These are phyloP conservation scores for Eragrostis nindensis DNA, from an alignment of 176 grass and related monocot genomes.

Conservation along the genomic window DNA sequence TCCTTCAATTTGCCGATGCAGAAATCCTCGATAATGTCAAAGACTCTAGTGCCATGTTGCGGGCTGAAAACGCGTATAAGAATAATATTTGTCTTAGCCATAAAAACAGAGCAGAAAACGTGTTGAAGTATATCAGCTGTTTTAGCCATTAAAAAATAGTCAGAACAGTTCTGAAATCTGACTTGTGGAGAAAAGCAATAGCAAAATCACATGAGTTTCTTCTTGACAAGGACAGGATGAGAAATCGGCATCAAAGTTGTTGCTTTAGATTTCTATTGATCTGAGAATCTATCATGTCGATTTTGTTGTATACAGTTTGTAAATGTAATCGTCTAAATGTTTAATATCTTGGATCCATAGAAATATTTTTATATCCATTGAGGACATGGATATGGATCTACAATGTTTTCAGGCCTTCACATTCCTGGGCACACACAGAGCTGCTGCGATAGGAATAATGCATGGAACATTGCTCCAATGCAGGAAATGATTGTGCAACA, in stretches of 20 bases:
- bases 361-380: background rate
- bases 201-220: background rate
- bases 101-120: background rate
- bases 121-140: background rate
- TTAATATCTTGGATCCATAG: background rate
- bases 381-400: conserved; percentile 22
- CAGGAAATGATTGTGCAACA: background rate
- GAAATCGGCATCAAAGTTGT: background rate
- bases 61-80: conserved; percentile 61
- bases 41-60: conserved; percentile 79
- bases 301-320: conserved; percentile 7
- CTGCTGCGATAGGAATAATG: background rate
- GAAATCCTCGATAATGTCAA: conserved; percentile 95
- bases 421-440: background rate
- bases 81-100: conserved; percentile 7
- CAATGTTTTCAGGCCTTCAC: background rate
- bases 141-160: conserved; percentile 5
- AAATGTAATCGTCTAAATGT: background rate
- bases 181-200: conserved; percentile 14
- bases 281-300: conserved; percentile 18
- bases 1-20: conserved; percentile 68
- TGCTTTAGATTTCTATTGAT: background rate
- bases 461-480: too few species aligned
- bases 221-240: conserved; percentile 10
- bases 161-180: background rate